A percentile compares a stretch with the other conserved stretches of the same genome.
phyloP scores from a whole-genome alignment of 768 basidiomycete genomes.

The Myochromella boudieri region DNA sequence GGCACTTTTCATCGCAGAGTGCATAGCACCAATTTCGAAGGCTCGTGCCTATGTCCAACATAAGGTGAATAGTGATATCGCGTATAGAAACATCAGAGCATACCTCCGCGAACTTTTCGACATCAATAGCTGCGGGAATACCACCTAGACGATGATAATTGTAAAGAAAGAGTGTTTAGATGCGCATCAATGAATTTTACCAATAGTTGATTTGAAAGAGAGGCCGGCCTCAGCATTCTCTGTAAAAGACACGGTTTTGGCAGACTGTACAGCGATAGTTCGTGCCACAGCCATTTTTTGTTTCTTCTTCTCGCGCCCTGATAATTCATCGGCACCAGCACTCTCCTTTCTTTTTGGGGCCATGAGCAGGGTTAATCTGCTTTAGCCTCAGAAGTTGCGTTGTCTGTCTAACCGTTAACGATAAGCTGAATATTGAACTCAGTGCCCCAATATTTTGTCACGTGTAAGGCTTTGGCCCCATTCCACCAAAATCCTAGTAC shows the following conservation, averaged over 20 bases:
- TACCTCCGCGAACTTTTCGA: conserved; percentile 88
- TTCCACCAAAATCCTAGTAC: no score
- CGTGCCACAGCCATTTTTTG: conserved; percentile 62
- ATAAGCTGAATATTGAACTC: no score
- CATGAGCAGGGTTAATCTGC: no score
- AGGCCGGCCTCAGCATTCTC: conserved; percentile 35
- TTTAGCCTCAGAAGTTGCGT: no score
- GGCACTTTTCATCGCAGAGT: conserved; percentile 79
- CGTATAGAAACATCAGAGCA: conserved; percentile 6
- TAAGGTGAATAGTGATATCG: conserved; percentile 4
- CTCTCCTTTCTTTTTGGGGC: conserved; percentile 39
- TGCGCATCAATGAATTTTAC: conserved; percentile 19
- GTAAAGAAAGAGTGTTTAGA: neutral
- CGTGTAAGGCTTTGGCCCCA: no score
- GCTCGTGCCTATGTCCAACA: conserved; percentile 61
- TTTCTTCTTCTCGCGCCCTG: conserved; percentile 66
- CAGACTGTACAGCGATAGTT: conserved; percentile 62
- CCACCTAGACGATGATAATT: conserved; percentile 38
- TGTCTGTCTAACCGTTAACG: no score
- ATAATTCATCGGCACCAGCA: conserved; percentile 27
- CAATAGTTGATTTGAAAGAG: conserved; percentile 37
- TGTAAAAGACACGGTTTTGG: conserved; percentile 16
- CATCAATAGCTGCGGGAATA: conserved; percentile 75
- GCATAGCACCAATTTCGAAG: conserved; percentile 91
- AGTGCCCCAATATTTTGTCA: no score